phyloP scores from a whole-genome alignment of 2,329 filamentous ascomycete genomes.

The Colletotrichum sp. region DNA sequence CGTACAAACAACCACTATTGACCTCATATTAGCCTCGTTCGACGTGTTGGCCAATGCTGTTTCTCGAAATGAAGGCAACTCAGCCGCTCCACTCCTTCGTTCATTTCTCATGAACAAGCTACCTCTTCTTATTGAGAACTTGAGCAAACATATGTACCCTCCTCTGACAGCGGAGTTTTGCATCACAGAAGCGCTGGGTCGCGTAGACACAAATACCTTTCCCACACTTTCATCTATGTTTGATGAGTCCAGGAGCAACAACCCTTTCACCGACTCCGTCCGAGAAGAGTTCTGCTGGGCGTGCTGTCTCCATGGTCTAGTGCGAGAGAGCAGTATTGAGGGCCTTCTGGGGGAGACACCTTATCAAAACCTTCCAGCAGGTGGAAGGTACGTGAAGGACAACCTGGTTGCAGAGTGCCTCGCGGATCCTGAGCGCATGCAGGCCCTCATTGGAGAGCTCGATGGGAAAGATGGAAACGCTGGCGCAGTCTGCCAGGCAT shows the following conservation, averaged over 20 bases:
- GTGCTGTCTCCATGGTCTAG: constrained; percentile 86
- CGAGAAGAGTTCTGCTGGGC: constrained; percentile 84
- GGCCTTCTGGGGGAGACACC: constrained; percentile 83
- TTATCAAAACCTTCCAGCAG: constrained; percentile 76
- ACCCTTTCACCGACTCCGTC: constrained; percentile 62
- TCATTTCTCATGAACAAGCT: constrained; percentile 82
- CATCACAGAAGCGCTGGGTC: constrained; percentile 73
- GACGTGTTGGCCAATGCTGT: constrained; percentile 88
- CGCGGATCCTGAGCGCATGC: constrained; percentile 75
- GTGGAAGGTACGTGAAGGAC: constrained; percentile 79
- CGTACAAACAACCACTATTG: constrained; percentile 76
- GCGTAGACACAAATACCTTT: constrained; percentile 82
- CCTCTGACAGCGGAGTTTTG: constrained; percentile 77
- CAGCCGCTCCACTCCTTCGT: constrained; percentile 74
- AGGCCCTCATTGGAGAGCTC: constrained; percentile 79
- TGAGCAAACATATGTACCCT: constrained; percentile 70
- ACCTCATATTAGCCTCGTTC: constrained; percentile 87
- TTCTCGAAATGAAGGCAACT: constrained; percentile 64
- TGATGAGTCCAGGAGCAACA: constrained; percentile 61
- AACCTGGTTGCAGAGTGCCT: constrained; percentile 79
- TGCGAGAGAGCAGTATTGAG: constrained; percentile 79
- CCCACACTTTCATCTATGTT: constrained; percentile 65
- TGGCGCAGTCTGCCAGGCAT: constrained; percentile 80
- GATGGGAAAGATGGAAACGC: constrained; percentile 93
- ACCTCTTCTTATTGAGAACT: constrained; percentile 57